phyloP scores from a whole-genome alignment of 2,329 filamentous ascomycete genomes.

The Cadophora sp. region DNA sequence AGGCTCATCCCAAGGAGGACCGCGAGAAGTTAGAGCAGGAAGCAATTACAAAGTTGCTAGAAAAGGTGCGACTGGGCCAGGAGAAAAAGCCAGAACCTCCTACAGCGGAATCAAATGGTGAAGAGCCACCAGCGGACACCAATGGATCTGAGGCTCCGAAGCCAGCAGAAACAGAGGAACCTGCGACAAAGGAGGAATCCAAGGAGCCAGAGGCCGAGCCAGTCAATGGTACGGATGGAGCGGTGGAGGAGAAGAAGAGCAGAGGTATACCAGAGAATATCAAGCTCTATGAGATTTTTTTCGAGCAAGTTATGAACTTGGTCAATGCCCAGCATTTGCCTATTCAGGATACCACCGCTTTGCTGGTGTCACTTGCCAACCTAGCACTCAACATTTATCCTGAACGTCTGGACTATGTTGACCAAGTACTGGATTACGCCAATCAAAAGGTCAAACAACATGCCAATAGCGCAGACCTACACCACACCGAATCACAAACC shows the following conservation, averaged over 20 bases:
- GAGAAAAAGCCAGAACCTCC: conserved; percentile 46
- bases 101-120: conserved; percentile 41
- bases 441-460: conserved; percentile 86
- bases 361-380: conserved; percentile 93
- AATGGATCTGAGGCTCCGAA: conserved; percentile 43
- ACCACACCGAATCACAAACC: conserved; percentile 85
- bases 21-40: conserved; percentile 83
- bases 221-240: conserved; percentile 46
- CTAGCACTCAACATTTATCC: conserved; percentile 96
- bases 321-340: conserved; percentile 90
- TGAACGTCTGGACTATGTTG: conserved; percentile 89
- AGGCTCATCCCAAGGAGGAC: conserved; percentile 72
- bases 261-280: conserved; percentile 75
- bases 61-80: conserved; percentile 76
- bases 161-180: conserved; percentile 35
- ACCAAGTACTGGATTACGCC: conserved; percentile 91
- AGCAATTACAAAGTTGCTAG: conserved; percentile 77
- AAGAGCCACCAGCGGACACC: conserved; percentile 42
- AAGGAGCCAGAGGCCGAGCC: conserved; percentile 42
- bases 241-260: conserved; percentile 45
- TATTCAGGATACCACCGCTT: conserved; percentile 92
- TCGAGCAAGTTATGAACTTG: conserved; percentile 91
- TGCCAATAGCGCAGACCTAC: conserved; percentile 92
- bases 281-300: conserved; percentile 96
- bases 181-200: conserved; percentile 47